Evolutionary conservation across 257 asterid species (phyloP).

Genomic region (Scutellaria minor): DNA sequence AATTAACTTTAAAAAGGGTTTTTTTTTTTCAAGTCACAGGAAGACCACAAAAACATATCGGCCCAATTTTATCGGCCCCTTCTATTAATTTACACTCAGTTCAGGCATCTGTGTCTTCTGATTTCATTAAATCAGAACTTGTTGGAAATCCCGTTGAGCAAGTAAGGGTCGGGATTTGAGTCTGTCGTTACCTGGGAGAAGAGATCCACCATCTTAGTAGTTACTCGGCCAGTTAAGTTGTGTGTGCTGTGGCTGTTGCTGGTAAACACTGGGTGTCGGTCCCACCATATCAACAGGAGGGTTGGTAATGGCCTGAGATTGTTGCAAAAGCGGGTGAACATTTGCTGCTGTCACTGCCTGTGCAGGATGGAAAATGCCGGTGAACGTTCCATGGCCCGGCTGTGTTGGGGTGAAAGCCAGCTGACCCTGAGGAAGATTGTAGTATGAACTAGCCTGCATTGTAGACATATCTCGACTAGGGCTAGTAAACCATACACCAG

Average conservation of each 20-base stretch:
- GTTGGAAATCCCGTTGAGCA: constrained; percentile 41
- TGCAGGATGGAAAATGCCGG: constrained; percentile 79
- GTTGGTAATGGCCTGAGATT: constrained; percentile 73
- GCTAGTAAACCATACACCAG: constrained; percentile 74
- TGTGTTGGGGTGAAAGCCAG: constrained; percentile 75
- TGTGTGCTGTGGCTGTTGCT: constrained; percentile 80
- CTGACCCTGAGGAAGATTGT: constrained; percentile 85
- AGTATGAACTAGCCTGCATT: constrained; percentile 77
- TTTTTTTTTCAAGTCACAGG: constrained; percentile 49
- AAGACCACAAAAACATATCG: constrained; percentile 56
- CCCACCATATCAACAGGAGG: constrained; percentile 83
- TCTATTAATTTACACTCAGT: constrained; percentile 53
- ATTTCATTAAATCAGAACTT: constrained; percentile 40
- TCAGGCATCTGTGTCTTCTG: constrained; percentile 40
- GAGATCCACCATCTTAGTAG: constrained; percentile 51
- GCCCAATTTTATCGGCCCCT: constrained; percentile 46
- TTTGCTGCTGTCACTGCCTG: constrained; percentile 68
- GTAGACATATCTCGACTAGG: constrained; percentile 74
- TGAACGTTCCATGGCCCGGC: constrained; percentile 77
- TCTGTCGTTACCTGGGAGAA: constrained; percentile 34
- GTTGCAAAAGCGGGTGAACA: constrained; percentile 82
- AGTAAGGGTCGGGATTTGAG: constrained; percentile 38
- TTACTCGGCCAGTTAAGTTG: constrained; percentile 86
- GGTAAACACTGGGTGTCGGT: constrained; percentile 66
- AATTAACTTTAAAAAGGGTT: constrained; percentile 45